Percentiles rank a stretch among this genome's conserved stretches.
Evolutionary conservation across 2,329 filamentous ascomycete genomes (phyloP).

Genomic region (Alternaria gansuensis): DNA sequence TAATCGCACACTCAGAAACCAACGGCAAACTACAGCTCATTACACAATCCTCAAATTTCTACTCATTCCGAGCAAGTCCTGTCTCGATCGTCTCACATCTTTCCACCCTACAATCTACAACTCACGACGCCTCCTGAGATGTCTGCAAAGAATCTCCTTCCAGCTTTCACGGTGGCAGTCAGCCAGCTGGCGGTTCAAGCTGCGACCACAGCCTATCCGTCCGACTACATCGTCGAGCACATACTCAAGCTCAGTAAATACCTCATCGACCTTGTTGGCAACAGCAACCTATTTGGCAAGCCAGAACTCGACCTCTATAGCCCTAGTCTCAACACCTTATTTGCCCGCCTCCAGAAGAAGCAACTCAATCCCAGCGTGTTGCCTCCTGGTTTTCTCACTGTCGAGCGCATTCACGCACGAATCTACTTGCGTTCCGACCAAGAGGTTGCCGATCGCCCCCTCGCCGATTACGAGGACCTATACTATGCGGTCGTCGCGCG

Average conservation of each 20-base stretch:
- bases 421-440: slow-evolving; percentile 47
- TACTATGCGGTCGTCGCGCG: slow-evolving; percentile 44
- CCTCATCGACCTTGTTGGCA: slow-evolving; percentile 22
- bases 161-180: slow-evolving; percentile 27
- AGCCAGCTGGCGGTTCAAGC: slow-evolving; percentile 26
- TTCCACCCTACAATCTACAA: neutral
- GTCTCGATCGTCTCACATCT: neutral
- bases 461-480: slow-evolving; percentile 48
- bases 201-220: slow-evolving; percentile 13
- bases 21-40: neutral
- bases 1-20: neutral
- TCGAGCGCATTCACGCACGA: slow-evolving; percentile 14
- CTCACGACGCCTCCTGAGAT: slow-evolving; percentile 3
- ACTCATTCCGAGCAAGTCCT: neutral
- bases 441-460: slow-evolving; percentile 57
- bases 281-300: slow-evolving; percentile 23
- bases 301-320: slow-evolving; percentile 31
- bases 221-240: slow-evolving; percentile 31
- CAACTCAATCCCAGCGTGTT: slow-evolving; percentile 29
- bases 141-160: slow-evolving; percentile 17
- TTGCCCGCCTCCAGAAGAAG: slow-evolving; percentile 50
- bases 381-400: slow-evolving; percentile 24
- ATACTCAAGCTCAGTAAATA: slow-evolving; percentile 30
- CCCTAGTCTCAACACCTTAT: slow-evolving; percentile 39
- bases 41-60: neutral